A percentile compares a stretch with the other conserved stretches of the same genome.
Conservation (phyloP, 2,329 filamentous ascomycete species). For the Penicillium occitanis region DNA sequence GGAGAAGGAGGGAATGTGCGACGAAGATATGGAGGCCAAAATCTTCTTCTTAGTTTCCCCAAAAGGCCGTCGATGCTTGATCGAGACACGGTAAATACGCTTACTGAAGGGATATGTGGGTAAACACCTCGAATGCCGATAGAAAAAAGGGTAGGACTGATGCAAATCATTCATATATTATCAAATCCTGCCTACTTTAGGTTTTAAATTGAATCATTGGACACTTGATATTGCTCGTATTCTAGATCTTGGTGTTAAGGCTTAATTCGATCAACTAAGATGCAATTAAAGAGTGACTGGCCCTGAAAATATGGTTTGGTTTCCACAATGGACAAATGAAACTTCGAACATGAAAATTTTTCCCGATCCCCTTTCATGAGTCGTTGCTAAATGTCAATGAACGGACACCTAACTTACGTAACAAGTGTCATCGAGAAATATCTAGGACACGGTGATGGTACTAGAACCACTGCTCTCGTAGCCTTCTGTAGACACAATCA, state of each 20-base stretch:
- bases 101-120: neutral
- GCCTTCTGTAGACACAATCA: slow-evolving; percentile 45
- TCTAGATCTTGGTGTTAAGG: neutral
- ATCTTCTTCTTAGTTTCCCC: slow-evolving; percentile 47
- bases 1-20: slow-evolving; percentile 22
- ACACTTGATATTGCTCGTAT: neutral
- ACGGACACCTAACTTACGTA: neutral
- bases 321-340: neutral
- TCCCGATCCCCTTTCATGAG: neutral
- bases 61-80: slow-evolving; percentile 41
- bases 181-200: neutral
- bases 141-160: neutral
- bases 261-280: neutral
- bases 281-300: neutral
- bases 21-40: slow-evolving; percentile 43
- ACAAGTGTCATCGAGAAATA: neutral
- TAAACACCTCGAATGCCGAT: neutral
- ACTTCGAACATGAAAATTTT: neutral
- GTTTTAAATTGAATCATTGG: neutral
- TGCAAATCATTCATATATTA: neutral
- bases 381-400: neutral
- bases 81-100: slow-evolving; percentile 21
- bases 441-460: slow-evolving; percentile 12
- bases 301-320: neutral
- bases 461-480: slow-evolving; percentile 17